A percentile compares a stretch with the other conserved stretches of the same genome.
Conservation (phyloP, 164 flowering plant genomes). For the Akebia trifoliata region DNA sequence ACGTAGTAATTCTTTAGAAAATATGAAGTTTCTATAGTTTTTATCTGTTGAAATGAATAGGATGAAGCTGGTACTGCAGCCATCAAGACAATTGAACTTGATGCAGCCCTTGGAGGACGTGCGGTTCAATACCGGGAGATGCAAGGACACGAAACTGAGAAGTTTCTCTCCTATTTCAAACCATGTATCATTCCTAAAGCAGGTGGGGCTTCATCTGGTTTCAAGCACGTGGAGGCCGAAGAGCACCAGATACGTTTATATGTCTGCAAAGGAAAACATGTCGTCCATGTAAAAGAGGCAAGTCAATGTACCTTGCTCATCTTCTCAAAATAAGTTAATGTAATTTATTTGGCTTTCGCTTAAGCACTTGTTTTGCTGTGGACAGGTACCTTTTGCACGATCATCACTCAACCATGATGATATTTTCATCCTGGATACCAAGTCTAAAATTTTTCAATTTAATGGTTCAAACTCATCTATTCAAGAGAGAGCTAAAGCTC, state of each 20-base stretch:
- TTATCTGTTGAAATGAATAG: slow-evolving; percentile 32
- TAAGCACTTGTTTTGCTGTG: slow-evolving; percentile 5
- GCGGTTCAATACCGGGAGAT: slow-evolving; percentile 99
- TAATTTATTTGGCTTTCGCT: slow-evolving; percentile 6
- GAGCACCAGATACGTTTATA: slow-evolving; percentile 72
- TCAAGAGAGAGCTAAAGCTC: slow-evolving; percentile 99
- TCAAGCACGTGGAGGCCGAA: slow-evolving; percentile 76
- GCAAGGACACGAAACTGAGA: slow-evolving; percentile 97
- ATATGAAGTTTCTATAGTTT: not conserved
- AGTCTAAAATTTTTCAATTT: slow-evolving; percentile 93
- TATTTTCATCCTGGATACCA: slow-evolving; percentile 85
- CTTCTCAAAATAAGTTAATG: not conserved
- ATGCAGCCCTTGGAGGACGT: slow-evolving; percentile 99
- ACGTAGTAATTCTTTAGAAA: not conserved
- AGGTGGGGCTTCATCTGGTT: slow-evolving; percentile 95
- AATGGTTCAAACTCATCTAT: slow-evolving; percentile 94
- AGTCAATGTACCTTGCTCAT: slow-evolving; percentile 24
- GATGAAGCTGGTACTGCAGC: slow-evolving; percentile 99
- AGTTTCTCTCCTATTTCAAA: slow-evolving; percentile 90
- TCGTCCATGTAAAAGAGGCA: slow-evolving; percentile 96
- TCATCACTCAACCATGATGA: slow-evolving; percentile 96
- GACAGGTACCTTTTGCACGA: slow-evolving; percentile 89
- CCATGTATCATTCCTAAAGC: slow-evolving; percentile 95
- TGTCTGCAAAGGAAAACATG: slow-evolving; percentile 93
- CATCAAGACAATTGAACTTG: slow-evolving; percentile 89